Evolutionary conservation across 768 basidiomycete species (phyloP).

Genomic region (Leccinum obscurum): DNA sequence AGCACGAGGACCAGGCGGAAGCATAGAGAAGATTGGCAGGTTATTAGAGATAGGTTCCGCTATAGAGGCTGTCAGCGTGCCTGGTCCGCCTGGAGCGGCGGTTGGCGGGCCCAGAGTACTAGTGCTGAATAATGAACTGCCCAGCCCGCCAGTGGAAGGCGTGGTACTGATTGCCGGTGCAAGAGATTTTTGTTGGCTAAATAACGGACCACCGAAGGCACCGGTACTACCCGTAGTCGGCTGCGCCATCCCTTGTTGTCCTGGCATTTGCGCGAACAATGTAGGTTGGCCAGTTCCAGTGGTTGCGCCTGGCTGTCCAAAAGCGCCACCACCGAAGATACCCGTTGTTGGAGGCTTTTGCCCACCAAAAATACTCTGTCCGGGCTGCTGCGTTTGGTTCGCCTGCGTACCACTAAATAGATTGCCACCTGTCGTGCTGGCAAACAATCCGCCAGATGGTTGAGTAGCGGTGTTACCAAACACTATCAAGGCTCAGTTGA

Average conservation of each 20-base stretch:
- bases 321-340: conserved; percentile 53
- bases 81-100: conserved; percentile 49
- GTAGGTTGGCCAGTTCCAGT: conserved; percentile 33
- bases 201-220: conserved; percentile 46
- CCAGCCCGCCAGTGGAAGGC: conserved; percentile 39
- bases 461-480: conserved; percentile 37
- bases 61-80: conserved; percentile 79
- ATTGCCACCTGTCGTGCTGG: conserved; percentile 34
- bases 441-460: conserved; percentile 38
- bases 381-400: conserved; percentile 39
- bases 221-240: conserved; percentile 31
- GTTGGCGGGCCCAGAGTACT: conserved; percentile 41
- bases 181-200: conserved; percentile 49
- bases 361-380: conserved; percentile 31
- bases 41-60: conserved; percentile 79
- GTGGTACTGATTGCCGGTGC: conserved; percentile 48
- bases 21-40: conserved; percentile 71
- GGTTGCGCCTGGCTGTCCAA: conserved; percentile 42
- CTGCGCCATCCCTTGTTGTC: conserved; percentile 42
- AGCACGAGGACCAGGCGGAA: conserved; percentile 68
- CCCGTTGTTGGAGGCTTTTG: conserved; percentile 34
- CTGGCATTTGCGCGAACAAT: conserved; percentile 55
- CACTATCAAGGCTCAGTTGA: conserved; percentile 29
- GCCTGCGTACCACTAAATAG: conserved; percentile 38
- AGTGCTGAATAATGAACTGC: conserved; percentile 42